Conservation (phyloP, 139 green algal species). For the Zygnema circumcarinatum region DNA sequence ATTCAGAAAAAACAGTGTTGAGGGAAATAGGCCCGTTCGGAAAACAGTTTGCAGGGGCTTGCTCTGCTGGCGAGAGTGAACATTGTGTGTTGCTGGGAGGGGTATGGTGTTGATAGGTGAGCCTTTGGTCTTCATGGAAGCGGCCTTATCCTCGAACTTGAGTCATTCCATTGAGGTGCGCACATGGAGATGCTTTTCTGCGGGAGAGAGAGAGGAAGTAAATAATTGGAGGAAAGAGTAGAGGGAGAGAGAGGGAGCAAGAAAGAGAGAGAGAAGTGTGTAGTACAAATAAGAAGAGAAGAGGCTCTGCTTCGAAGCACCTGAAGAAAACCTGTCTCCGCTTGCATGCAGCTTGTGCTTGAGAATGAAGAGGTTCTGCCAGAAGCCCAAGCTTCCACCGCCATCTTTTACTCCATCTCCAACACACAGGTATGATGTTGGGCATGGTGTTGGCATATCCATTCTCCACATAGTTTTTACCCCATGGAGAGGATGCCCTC, state of each 20-base stretch:
- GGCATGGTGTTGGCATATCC: not conserved
- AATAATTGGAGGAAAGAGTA: no score
- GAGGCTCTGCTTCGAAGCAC: no score
- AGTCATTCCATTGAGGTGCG: conserved; percentile 36
- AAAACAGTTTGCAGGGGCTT: no score
- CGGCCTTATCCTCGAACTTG: conserved; percentile 22
- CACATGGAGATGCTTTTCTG: conserved; percentile 5
- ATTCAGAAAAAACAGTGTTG: no score
- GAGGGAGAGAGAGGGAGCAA: no score
- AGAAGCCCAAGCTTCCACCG: conserved; percentile 41
- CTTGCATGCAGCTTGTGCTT: not conserved
- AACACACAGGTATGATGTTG: conserved; percentile 65
- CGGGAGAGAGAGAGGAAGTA: not conserved
- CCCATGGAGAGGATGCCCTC: no score
- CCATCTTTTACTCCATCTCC: conserved; percentile 84
- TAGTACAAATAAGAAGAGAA: no score
- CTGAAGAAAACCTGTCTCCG: not conserved
- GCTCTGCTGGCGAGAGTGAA: no score
- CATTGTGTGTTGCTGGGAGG: no score
- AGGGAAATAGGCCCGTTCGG: no score
- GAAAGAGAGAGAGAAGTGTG: no score
- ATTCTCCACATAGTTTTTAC: not conserved
- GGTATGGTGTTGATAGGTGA: conserved; percentile 22
- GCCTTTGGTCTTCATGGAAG: conserved; percentile 58
- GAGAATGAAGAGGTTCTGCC: not conserved